These are phyloP conservation scores for Chlamydomonas urium DNA, from an alignment of 139 green algal species.

Conservation along the genomic window DNA sequence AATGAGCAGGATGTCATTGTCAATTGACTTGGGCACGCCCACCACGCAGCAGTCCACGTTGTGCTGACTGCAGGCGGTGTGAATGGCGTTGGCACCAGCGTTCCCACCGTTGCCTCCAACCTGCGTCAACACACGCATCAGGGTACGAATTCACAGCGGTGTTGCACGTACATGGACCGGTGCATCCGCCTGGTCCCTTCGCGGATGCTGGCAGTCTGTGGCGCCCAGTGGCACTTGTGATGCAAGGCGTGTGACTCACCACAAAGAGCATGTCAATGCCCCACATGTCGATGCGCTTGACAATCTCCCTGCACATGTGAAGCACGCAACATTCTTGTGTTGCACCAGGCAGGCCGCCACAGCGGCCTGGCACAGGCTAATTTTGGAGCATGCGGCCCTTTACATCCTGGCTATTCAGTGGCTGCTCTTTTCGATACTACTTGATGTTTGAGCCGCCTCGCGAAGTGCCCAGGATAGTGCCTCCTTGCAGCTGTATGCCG, in stretches of 20 bases:
- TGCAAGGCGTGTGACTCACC: too few relatives aligned
- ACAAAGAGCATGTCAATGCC: constrained; percentile 97
- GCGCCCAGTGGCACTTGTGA: background rate
- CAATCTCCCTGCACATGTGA: constrained; percentile 66
- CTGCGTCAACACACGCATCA: constrained; percentile 31
- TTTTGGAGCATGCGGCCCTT: too few relatives aligned
- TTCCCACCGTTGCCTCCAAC: constrained; percentile 71
- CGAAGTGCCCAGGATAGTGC: constrained; percentile 93
- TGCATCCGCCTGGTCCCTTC: background rate
- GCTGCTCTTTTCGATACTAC: too few relatives aligned
- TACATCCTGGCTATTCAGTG: too few relatives aligned
- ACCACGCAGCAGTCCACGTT: constrained; percentile 51
- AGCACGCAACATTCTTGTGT: background rate
- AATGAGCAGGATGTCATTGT: constrained; percentile 65
- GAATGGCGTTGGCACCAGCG: constrained; percentile 40
- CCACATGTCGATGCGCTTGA: constrained; percentile 93
- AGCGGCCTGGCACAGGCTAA: too few relatives aligned
- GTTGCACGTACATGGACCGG: background rate
- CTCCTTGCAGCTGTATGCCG: constrained; percentile 92
- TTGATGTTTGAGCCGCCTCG: constrained; percentile 87
- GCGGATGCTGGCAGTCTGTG: too few relatives aligned
- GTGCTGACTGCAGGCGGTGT: constrained; percentile 37
- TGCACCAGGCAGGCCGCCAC: too few relatives aligned
- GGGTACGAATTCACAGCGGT: background rate
- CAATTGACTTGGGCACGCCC: constrained; percentile 44